Base-by-base conservation (phyloP, 202 grass and related monocot species). In the Panicum hallii region DNA sequence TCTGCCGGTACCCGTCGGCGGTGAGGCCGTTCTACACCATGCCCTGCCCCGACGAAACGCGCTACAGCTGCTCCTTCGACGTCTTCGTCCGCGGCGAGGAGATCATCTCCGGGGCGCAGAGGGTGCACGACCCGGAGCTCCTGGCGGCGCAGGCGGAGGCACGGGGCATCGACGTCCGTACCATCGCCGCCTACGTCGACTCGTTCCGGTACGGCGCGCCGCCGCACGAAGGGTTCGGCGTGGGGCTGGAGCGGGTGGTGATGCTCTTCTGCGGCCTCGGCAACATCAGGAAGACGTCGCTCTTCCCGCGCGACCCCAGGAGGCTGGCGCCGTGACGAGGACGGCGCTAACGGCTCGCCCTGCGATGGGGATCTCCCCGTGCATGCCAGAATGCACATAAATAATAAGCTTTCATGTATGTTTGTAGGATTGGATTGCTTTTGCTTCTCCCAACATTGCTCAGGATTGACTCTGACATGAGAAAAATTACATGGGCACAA, bases 21-120 rank as follows among this genome's bases (percentile, higher is more conserved):
- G 87, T 80, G 62, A 81, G 89, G 72, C 92, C 92, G 15, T 91
- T 94, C 87, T 94, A 94, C 87, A 94, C 89, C 42, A 89, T 91
- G 92, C 87, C 87, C 19, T 87, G 84, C 55, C 55, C 83, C 32
- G 89, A 94, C 23, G 63, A 91, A 28, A 77, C 89, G 9, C 19
- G 32, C 4, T 91, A 89, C 63, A 91, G 88, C 70, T 87, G 82
- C 73, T 91, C 89, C 15, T 94, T 94, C 67, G 81, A 94, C 84
- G 87, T 85, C 68, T 87, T 94, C 34, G 80, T 94, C 38, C 77
- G 84, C 50, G 87, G 87, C 1, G 92, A 94, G 83, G 89, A 94
- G 73, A 91, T 94, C 74, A 87, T 94, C 71, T 94, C 92, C 7
- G 89, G 89, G 9, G 86, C 89, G 17, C 84, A 91, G 84, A 26